Evolutionary conservation across 371 early-diverging fungal species (phyloP).

Genomic region (Mortierella sp.): DNA sequence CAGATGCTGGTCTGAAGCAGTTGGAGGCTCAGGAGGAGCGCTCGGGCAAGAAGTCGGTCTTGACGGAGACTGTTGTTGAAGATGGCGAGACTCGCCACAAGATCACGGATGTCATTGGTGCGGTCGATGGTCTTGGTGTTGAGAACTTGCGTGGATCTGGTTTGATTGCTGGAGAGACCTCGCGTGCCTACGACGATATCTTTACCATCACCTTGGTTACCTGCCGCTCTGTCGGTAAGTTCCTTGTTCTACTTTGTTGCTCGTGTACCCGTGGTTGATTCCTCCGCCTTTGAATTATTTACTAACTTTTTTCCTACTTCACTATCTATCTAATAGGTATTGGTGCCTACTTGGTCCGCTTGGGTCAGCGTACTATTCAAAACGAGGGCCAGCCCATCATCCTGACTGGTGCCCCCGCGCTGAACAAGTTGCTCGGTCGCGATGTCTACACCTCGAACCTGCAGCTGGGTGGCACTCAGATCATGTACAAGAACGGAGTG

Average conservation of each 20-base stretch:
- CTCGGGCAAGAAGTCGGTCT: conserved; percentile 72
- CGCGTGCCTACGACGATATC: conserved; percentile 95
- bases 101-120: conserved; percentile 93
- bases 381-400: conserved; percentile 98
- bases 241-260: not conserved
- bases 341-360: conserved; percentile 98
- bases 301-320: not conserved
- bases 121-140: conserved; percentile 95
- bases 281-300: not conserved
- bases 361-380: conserved; percentile 98
- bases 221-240: conserved; percentile 93
- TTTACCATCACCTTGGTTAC: conserved; percentile 98
- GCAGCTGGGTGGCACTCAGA: conserved; percentile 98
- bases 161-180: conserved; percentile 98
- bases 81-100: conserved; percentile 85
- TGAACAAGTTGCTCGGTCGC: conserved; percentile 98
- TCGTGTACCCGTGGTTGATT: not conserved
- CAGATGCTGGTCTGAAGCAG: conserved; percentile 76
- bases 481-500: conserved; percentile 99
- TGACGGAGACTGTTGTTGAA: conserved; percentile 76
- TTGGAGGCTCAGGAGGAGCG: conserved; percentile 64
- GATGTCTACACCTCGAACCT: conserved; percentile 98
- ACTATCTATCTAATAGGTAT: conserved; percentile 81
- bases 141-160: conserved; percentile 99
- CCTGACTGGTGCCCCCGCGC: conserved; percentile 97